Percentiles rank a stretch among this genome's conserved stretches.
Conservation (phyloP, 176 grass and related monocot genomes). For the Rhynchospora breviuscula region DNA sequence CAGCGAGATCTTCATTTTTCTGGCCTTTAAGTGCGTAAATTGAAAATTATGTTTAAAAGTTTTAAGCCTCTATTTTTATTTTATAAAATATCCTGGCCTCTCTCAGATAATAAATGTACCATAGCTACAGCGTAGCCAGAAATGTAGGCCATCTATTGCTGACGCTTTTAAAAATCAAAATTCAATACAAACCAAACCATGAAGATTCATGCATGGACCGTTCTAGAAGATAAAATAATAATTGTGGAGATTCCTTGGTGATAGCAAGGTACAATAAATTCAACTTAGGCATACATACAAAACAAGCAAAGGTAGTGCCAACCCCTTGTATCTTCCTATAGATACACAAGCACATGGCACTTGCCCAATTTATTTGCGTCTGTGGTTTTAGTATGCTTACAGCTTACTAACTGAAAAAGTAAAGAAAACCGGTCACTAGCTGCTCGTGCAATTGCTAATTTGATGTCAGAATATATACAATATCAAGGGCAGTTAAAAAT, state of each 20-base stretch:
- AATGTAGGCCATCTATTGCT: not conserved
- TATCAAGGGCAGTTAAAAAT: not conserved
- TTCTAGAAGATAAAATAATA: conserved; percentile 1
- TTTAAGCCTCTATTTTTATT: not conserved
- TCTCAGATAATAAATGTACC: not conserved
- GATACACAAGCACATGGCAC: conserved; percentile 5
- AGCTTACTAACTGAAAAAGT: not conserved
- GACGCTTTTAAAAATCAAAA: not conserved
- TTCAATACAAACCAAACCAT: not conserved
- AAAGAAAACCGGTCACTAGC: not conserved
- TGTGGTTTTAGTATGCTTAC: not conserved
- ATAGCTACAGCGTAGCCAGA: not conserved
- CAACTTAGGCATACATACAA: not conserved
- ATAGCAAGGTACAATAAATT: not conserved
- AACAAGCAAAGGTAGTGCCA: conserved; percentile 18
- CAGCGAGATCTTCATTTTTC: not conserved
- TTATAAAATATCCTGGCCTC: too few relatives aligned
- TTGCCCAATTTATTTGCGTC: not conserved
- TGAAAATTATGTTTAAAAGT: not conserved
- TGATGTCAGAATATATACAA: not conserved
- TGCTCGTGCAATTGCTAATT: not conserved
- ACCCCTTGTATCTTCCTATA: not conserved
- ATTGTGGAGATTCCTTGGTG: not conserved
- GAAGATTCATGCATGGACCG: not conserved
- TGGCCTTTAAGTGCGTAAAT: not conserved